Base-by-base conservation (phyloP, 306 rosid genomes). In the Ochetophila trinervis region DNA sequence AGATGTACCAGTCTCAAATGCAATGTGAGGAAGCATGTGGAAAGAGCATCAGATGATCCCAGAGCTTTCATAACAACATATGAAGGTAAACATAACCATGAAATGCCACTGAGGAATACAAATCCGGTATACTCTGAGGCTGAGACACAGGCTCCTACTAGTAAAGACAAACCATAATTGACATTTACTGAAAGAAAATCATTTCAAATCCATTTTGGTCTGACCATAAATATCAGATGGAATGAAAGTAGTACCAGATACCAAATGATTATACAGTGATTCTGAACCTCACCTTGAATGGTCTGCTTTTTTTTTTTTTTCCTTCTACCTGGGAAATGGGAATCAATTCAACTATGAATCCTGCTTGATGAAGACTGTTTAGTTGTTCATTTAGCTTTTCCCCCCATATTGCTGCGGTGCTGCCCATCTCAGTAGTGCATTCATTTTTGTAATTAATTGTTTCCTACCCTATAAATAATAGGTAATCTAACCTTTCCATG, bases 81-180 rank as follows among this genome's bases (percentile, higher is more conserved):
- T 42, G 99, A 90, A 77, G 99, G 99, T 70, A 93, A 90, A 57
- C 97, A 93, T 78, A 93, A 93, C 80, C 94, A 93, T 76, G 91
- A 84, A 23, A 87, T 81, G 87, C 87, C 97, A 57, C 72, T 83
- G 12, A 86, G 79, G 76, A 83, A 68, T 63, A 56, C 85, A 52
- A 75, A 69, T 74, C 53, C 78, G 66, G 69, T 76, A 58, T 69
- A 80, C 37, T 86, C 90, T 24, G 89, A 83, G 36, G 73, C 68
- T 60, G 84, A 85, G 54, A 64, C 85, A 57, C 82, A 54, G 60
- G 73, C 82, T 52, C 74, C 62, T 11, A 45, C 70, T 21, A 5
- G 19, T 9, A 50, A 50, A 50, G 23, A 50, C 54, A 50, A 18
- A 50, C 21, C 54, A 15, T 50, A 8, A 50, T 47, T 14, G 13